Base-by-base conservation (phyloP, 2,329 filamentous ascomycete species). In the Arthrobotrys sinensis region DNA sequence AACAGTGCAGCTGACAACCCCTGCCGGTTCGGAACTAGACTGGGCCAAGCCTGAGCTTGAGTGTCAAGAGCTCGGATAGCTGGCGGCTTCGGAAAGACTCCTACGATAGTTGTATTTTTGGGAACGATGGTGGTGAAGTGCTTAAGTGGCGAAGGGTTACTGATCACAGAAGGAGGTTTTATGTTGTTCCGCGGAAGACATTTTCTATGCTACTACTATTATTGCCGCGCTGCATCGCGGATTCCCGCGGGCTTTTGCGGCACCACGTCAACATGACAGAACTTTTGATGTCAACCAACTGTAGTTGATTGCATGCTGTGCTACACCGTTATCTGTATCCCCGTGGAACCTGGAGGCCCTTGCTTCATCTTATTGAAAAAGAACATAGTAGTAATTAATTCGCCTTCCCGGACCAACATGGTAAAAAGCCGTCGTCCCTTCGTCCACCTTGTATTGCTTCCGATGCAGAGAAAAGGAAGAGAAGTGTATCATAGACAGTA, bases 401-500 rank as follows among this genome's bases (percentile, higher is more conserved):
- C 40, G 55, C 19, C 55, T 60, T 60, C 52, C 16, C 45, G 32
- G 48, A 40, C n/a, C 52, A 24, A 28, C 16, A 43, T 36, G 48
- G 32, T 32, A 43, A 52, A 52, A 38, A 53, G 24, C 50, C 24
- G 32, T 16, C 12, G 36, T 40, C 46, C 34, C 24, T 50, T 52
- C 48, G 43, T 43, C 64, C 21, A 28, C 8, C 34, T 16, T 60
- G 8, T 38, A 12, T 24, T 24, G 55, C 36, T 40, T 32, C 40
- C 28, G 50, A 46, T 65, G 32, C 65, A 62, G 43, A 55, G 40
- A 48, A 46, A 46, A 48, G 40, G 24, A 46, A 34, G 57, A 65
- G 67, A 70, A 45, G 73, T 77, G 67, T 77, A 71, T 77, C 57
- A 79, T 79, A 79, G 69, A 79, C 67, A 68, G 69, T 72, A 72